Base-by-base conservation (phyloP, 148 eudicot species). In the Bassia scoparia region DNA sequence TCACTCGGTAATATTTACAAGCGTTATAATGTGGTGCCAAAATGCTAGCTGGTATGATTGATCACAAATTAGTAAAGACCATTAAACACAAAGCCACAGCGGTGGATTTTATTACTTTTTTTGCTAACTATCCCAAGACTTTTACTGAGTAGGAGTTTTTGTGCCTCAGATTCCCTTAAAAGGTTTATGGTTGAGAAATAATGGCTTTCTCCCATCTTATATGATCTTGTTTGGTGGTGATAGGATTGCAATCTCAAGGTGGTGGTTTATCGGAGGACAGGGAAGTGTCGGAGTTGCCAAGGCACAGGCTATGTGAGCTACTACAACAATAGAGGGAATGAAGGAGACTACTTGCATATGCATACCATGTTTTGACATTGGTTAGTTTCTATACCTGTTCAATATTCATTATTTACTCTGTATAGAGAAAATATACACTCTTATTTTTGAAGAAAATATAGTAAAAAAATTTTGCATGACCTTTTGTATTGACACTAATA, bases 241-340 rank as follows among this genome's bases (percentile, higher is more conserved):
- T 77, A 94, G 98, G 97, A 94, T 79, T 94, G 98, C 76, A 89
- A n/a, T n/a, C n/a, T n/a, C n/a, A n/a, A 73, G 74, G 70, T 69
- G 64, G 85, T 89, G 80, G 91, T 91, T 27, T 94, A 91, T 72
- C 97, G 91, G 81, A 91, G 98, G 98, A 91, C 97, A n/a, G 98
- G 98, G n/a, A 86, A 85, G 77, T 94, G 98, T 78, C 87, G 96
- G 67, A 91, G 98, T 85, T 94, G 98, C 73, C 96, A 89, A 85
- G 98, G 97, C 38, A 63, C 93, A 15, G 98, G 98, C 12, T 83
- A 71, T 59, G 93, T 83, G 50, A 86, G 91, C 83, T 94, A 91
- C 81, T 89, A 85, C 80, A 88, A 75, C 68, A 94, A 88, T 81
- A 84, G 83, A 78, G 97, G 98, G 67, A 94, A n/a, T n/a, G n/a